Conservation (phyloP, 495 filamentous ascomycete genomes). For the Penicillium mononematosum region DNA sequence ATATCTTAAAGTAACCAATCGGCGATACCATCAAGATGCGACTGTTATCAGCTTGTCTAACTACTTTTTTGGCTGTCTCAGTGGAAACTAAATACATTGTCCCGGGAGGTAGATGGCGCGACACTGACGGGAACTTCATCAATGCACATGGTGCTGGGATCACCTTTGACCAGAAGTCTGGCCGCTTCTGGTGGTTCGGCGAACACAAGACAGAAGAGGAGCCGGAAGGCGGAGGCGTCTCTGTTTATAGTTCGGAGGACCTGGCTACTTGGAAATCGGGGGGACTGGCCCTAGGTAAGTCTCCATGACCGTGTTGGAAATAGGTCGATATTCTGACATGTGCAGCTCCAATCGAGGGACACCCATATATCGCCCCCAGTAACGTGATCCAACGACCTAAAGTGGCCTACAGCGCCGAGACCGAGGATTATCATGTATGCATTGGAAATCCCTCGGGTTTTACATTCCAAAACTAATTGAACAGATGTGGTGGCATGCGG, state of each 20-base stretch:
- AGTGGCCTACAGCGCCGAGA: slow-evolving; percentile 26
- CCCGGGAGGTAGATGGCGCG: slow-evolving; percentile 27
- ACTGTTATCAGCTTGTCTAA: neutral
- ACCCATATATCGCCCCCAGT: slow-evolving; percentile 24
- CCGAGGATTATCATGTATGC: slow-evolving; percentile 26
- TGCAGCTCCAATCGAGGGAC: slow-evolving; percentile 24
- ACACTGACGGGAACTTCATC: slow-evolving; percentile 25
- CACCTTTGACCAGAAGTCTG: slow-evolving; percentile 23
- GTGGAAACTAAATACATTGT: slow-evolving; percentile 26
- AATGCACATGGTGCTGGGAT: slow-evolving; percentile 26
- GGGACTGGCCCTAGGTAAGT: slow-evolving; percentile 25
- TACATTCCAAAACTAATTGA: neutral
- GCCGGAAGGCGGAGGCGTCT: slow-evolving; percentile 28
- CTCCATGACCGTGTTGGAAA: neutral
- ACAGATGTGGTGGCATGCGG: slow-evolving; percentile 33
- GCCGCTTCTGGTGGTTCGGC: slow-evolving; percentile 32
- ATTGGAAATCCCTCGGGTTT: no score
- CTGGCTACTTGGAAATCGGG: slow-evolving; percentile 23
- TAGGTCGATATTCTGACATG: neutral
- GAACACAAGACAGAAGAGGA: slow-evolving; percentile 29
- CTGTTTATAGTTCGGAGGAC: slow-evolving; percentile 30
- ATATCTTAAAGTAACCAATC: neutral
- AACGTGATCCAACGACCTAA: slow-evolving; percentile 31
- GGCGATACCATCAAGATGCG: neutral
- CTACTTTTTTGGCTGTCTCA: neutral